Percentiles rank a stretch among this genome's conserved stretches.
Evolutionary conservation across 2,329 filamentous ascomycete species (phyloP).

Genomic region (Cylindrodendrum hubeiense): DNA sequence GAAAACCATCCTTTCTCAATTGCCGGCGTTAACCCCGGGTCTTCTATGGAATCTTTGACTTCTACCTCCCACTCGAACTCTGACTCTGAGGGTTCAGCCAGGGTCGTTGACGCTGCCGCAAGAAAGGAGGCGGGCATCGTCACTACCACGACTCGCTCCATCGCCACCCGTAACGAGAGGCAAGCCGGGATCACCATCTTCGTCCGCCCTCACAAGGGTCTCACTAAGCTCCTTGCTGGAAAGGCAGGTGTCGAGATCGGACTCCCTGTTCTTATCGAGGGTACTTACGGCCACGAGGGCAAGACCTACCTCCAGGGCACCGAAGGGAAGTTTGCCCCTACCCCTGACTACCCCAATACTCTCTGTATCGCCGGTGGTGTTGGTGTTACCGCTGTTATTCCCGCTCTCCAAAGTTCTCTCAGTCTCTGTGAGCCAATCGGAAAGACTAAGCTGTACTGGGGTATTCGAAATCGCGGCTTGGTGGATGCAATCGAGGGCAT

Average conservation of each 20-base stretch:
- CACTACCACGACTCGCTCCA: background rate
- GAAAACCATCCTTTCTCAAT: slow-evolving; percentile 51
- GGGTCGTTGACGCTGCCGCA: background rate
- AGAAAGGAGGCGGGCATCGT: slow-evolving; percentile 34
- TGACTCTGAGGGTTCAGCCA: slow-evolving; percentile 21
- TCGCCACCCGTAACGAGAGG: background rate
- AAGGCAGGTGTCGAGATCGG: slow-evolving; percentile 28
- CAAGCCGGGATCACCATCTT: slow-evolving; percentile 45
- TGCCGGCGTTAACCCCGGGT: slow-evolving; percentile 30
- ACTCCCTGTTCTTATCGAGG: slow-evolving; percentile 46
- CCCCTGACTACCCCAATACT: slow-evolving; percentile 40
- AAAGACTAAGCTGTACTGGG: slow-evolving; percentile 47
- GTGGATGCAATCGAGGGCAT: slow-evolving; percentile 43
- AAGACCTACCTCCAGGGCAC: slow-evolving; percentile 33
- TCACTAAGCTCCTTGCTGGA: slow-evolving; percentile 37
- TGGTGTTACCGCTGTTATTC: slow-evolving; percentile 46
- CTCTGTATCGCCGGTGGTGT: slow-evolving; percentile 49
- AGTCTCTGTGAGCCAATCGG: slow-evolving; percentile 38
- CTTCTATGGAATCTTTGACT: background rate
- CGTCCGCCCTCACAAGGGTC: slow-evolving; percentile 39
- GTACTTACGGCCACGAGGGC: slow-evolving; percentile 45
- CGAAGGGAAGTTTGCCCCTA: slow-evolving; percentile 34
- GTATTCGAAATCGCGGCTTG: slow-evolving; percentile 39
- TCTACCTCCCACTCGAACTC: slow-evolving; percentile 17
- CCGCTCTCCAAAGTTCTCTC: slow-evolving; percentile 38